Conservation (phyloP, 345 rosid species). For the Cardiospermum halicacabum region DNA sequence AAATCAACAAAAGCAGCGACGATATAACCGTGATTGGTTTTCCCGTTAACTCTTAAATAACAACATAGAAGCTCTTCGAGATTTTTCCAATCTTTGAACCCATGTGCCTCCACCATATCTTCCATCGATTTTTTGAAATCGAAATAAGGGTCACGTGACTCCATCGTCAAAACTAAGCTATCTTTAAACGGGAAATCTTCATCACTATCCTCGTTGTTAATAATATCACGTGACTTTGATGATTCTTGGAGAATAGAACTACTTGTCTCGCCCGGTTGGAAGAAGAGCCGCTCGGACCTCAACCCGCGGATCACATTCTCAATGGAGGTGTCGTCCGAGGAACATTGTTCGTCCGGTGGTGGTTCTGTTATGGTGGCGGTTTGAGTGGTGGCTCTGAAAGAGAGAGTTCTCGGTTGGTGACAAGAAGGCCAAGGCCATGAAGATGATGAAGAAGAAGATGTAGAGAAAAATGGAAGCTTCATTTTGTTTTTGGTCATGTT, state of each 20-base stretch:
- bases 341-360: too few relatives aligned
- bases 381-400: slow-evolving; percentile 39
- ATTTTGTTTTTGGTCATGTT: slow-evolving; percentile 39
- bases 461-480: slow-evolving; percentile 64
- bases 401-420: slow-evolving; percentile 71
- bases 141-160: slow-evolving; percentile 61
- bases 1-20: slow-evolving; percentile 77
- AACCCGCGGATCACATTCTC: slow-evolving; percentile 53
- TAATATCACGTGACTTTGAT: slow-evolving; percentile 15
- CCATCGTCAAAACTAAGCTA: slow-evolving; percentile 52
- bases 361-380: too few relatives aligned
- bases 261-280: slow-evolving; percentile 64
- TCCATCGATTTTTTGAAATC: slow-evolving; percentile 91
- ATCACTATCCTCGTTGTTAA: too few relatives aligned
- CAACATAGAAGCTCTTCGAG: slow-evolving; percentile 69
- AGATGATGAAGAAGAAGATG: slow-evolving; percentile 16
- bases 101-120: slow-evolving; percentile 84
- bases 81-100: slow-evolving; percentile 53
- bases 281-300: slow-evolving; percentile 59
- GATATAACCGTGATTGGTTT: slow-evolving; percentile 66
- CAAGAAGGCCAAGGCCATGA: slow-evolving; percentile 88
- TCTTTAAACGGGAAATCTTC: slow-evolving; percentile 33
- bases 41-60: slow-evolving; percentile 62
- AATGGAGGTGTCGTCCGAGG: too few relatives aligned
- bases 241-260: slow-evolving; percentile 56